phyloP scores from a whole-genome alignment of 75 land plant species.

The Sequoia sempervirens region DNA sequence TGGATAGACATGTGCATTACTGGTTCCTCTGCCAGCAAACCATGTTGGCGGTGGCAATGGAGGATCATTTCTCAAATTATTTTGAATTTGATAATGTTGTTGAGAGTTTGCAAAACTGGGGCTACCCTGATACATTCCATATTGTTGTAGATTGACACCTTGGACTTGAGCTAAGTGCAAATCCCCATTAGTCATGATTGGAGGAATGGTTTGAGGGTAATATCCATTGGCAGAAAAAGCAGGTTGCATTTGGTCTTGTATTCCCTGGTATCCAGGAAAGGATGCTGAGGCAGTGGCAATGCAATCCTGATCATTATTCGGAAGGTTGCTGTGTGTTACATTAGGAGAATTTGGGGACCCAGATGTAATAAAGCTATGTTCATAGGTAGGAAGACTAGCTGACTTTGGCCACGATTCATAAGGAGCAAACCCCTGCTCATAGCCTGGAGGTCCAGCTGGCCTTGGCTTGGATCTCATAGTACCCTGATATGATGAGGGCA shows the following conservation, averaged over 20 bases:
- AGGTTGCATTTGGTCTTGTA: neutral
- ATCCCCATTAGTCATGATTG: constrained; percentile 5
- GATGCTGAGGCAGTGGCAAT: neutral
- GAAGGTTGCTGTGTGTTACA: neutral
- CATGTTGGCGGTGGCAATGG: constrained; percentile 11
- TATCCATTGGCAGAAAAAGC: constrained; percentile 9
- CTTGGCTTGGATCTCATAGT: constrained; percentile 13
- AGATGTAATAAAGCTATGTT: constrained; percentile 24
- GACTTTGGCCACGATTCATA: constrained; percentile 20
- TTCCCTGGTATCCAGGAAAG: constrained; percentile 6
- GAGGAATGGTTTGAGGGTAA: neutral
- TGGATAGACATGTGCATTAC: neutral
- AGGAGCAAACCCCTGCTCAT: constrained; percentile 17
- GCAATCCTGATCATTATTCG: neutral
- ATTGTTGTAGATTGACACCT: constrained; percentile 1
- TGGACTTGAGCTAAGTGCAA: neutral
- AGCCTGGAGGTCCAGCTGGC: constrained; percentile 46
- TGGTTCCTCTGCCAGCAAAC: constrained; percentile 2
- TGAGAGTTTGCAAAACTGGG: neutral
- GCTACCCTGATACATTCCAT: constrained; percentile 2
- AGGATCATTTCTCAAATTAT: neutral
- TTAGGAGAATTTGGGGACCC: constrained; percentile 2
- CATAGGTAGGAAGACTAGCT: constrained; percentile 46
- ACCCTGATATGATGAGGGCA: neutral
- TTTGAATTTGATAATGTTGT: constrained; percentile 2